These are phyloP conservation scores for Saccharomyces hybrid DNA, from an alignment of 1,139 yeast genomes.

Conservation along the genomic window DNA sequence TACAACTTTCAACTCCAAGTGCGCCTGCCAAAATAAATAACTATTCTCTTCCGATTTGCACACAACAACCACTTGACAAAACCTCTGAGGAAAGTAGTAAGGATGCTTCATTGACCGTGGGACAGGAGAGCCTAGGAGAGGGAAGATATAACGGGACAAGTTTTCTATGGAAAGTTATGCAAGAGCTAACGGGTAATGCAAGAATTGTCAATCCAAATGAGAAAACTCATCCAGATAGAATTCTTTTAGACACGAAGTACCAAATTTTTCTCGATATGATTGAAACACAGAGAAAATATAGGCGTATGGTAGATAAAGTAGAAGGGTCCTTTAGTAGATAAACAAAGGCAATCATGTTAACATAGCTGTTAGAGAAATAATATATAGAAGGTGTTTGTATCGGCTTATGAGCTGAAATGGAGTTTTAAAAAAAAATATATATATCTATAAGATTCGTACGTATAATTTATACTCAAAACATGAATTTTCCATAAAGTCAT, in stretches of 20 bases:
- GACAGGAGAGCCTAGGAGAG: conserved; percentile 21
- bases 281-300: conserved; percentile 64
- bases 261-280: conserved; percentile 83
- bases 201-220: conserved; percentile 63
- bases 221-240: conserved; percentile 53
- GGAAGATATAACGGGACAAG: conserved; percentile 34
- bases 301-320: conserved; percentile 53
- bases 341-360: neutral
- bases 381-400: neutral
- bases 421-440: neutral
- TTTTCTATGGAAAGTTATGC: conserved; percentile 77
- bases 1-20: neutral
- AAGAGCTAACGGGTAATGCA: conserved; percentile 75
- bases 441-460: neutral
- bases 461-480: neutral
- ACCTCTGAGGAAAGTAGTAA: neutral
- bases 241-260: conserved; percentile 68
- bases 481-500: neutral
- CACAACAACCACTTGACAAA: neutral
- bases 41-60: neutral
- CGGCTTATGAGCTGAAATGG: neutral
- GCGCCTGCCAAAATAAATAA: neutral
- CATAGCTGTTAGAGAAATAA: neutral
- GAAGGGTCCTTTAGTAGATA: neutral
- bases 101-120: neutral